These are phyloP conservation scores for Danielia oregonensis DNA, from an alignment of 805 yeast species.

Conservation along the genomic window DNA sequence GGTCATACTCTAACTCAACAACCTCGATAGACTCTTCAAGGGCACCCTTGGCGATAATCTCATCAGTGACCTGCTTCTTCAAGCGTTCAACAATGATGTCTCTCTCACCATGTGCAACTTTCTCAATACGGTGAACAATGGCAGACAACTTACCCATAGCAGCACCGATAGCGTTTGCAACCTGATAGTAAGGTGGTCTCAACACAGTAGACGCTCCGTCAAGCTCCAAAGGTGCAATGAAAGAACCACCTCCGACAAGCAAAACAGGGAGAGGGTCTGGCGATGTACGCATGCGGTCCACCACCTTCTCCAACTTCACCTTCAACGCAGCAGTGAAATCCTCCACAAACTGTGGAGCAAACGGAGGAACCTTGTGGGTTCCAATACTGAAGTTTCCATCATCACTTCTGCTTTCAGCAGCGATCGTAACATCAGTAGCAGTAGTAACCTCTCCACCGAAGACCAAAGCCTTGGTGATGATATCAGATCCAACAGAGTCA, in stretches of 20 bases:
- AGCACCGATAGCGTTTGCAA: constrained; percentile 51
- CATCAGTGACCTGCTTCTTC: constrained; percentile 6
- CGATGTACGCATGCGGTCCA: constrained; percentile 44
- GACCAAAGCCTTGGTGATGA: constrained; percentile 27
- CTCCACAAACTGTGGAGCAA: constrained; percentile 17
- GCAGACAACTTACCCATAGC: constrained; percentile 44
- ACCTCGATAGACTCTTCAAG: constrained; percentile 18
- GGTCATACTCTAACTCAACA: constrained; percentile 22
- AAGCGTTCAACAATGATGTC: constrained; percentile 12
- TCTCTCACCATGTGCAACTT: constrained; percentile 10
- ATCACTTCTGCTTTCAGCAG: constrained; percentile 8
- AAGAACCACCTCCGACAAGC: constrained; percentile 50
- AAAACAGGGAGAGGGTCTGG: constrained; percentile 42
- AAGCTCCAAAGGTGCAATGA: constrained; percentile 35
- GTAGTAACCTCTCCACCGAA: constrained; percentile 43
- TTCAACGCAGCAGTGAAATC: constrained; percentile 17
- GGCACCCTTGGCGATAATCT: constrained; percentile 24
- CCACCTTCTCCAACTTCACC: constrained; percentile 32
- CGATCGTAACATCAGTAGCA: constrained; percentile 35
- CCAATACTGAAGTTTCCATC: constrained; percentile 20
- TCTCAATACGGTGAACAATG: constrained; percentile 18
- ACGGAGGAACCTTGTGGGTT: neutral
- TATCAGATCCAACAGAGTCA: constrained; percentile 45
- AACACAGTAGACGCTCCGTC: constrained; percentile 42
- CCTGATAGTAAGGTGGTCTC: constrained; percentile 38